Evolutionary conservation across 1,139 yeast species (phyloP).

Genomic region (Magnusiomyces tetraspermus): DNA sequence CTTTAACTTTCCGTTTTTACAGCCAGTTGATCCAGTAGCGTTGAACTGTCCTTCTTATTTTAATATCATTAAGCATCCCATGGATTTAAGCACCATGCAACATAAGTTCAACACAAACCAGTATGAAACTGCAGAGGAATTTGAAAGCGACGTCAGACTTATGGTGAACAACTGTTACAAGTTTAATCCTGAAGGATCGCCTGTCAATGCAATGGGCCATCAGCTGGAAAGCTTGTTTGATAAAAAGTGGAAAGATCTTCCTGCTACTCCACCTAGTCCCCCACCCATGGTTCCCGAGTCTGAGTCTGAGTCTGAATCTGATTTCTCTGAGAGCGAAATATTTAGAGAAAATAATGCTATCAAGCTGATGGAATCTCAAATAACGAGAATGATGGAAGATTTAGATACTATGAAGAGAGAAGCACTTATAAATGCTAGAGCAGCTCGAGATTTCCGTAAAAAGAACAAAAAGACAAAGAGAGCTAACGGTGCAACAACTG

Average conservation of each 20-base stretch:
- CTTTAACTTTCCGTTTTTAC: constrained; percentile 80
- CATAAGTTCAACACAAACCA: constrained; percentile 74
- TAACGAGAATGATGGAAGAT: constrained; percentile 77
- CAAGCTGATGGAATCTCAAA: constrained; percentile 76
- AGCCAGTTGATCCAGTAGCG: constrained; percentile 93
- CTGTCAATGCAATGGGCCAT: constrained; percentile 93
- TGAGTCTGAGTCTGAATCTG: constrained; percentile 30
- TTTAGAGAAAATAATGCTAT: constrained; percentile 82
- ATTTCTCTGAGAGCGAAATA: constrained; percentile 43
- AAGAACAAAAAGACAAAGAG: constrained; percentile 29
- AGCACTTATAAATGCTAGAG: constrained; percentile 45
- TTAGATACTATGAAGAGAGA: constrained; percentile 72
- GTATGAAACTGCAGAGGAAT: constrained; percentile 81
- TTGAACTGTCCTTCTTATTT: constrained; percentile 83
- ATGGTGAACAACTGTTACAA: constrained; percentile 82
- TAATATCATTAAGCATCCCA: constrained; percentile 80
- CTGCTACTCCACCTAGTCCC: constrained; percentile 60
- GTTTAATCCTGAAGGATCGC: constrained; percentile 93
- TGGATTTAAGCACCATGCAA: constrained; percentile 87
- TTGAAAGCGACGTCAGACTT: constrained; percentile 70
- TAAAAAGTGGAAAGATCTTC: constrained; percentile 82
- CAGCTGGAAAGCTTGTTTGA: constrained; percentile 77
- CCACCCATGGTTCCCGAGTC: constrained; percentile 30
- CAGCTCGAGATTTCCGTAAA: constrained; percentile 19
- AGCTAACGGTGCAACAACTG: constrained; percentile 20